These are phyloP conservation scores for Arthrobotrys iridis DNA, from an alignment of 2,329 filamentous ascomycete species.

Conservation along the genomic window DNA sequence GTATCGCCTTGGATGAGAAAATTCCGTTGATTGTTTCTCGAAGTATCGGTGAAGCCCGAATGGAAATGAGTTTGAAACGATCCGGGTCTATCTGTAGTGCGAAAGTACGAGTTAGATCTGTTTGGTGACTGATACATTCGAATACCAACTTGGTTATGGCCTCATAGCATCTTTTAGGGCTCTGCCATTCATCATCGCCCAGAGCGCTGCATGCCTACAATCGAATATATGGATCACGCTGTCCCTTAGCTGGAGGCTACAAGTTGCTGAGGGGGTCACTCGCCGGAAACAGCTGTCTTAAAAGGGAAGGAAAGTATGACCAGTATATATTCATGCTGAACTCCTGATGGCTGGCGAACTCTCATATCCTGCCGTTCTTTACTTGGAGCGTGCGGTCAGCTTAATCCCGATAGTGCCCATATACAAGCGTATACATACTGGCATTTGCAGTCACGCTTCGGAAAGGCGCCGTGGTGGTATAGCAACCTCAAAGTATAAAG, in stretches of 20 bases:
- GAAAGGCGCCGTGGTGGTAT: conserved; percentile 30
- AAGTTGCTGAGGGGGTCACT: conserved; percentile 49
- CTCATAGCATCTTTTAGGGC: conserved; percentile 38
- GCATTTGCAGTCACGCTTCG: conserved; percentile 43
- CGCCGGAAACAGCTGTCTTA: conserved; percentile 45
- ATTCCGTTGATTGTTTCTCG: conserved; percentile 29
- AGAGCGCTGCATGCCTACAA: conserved; percentile 50
- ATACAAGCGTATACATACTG: conserved; percentile 21
- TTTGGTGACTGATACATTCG: conserved; percentile 28
- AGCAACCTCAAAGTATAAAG: conserved; percentile 10
- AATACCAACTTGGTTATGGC: conserved; percentile 20
- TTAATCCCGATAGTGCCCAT: conserved; percentile 36
- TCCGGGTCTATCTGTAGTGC: conserved; percentile 39
- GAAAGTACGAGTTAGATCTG: conserved; percentile 39
- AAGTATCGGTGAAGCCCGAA: conserved; percentile 6
- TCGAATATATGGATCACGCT: conserved; percentile 34
- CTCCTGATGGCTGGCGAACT: conserved; percentile 43
- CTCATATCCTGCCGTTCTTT: conserved; percentile 45
- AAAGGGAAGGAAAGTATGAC: conserved; percentile 22
- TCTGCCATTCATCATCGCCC: conserved; percentile 25
- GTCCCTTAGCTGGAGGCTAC: conserved; percentile 50
- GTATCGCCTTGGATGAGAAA: conserved; percentile 27
- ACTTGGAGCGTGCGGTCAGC: conserved; percentile 29
- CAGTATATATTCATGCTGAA: conserved; percentile 27
- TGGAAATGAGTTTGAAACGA: conserved; percentile 36